phyloP scores from a whole-genome alignment of 352 stramenopile species.

The Phytophthora uliginosa region DNA sequence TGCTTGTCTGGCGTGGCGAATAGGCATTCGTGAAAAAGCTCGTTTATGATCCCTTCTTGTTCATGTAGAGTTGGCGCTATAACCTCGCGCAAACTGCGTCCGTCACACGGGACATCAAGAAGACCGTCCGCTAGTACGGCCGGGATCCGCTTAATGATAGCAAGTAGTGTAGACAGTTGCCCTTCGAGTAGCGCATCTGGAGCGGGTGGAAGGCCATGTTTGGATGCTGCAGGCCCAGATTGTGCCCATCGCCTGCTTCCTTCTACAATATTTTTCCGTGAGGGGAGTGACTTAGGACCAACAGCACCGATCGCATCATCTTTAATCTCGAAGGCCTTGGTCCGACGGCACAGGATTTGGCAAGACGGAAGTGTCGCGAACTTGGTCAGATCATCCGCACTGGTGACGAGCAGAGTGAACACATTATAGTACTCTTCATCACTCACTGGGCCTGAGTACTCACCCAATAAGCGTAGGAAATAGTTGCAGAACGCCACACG shows the following conservation, averaged over 20 bases:
- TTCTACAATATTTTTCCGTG: constrained; percentile 21
- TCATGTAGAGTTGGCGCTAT: constrained; percentile 56
- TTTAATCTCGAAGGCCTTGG: constrained; percentile 55
- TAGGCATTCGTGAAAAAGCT: constrained; percentile 77
- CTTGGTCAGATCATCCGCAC: constrained; percentile 46
- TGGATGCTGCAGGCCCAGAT: constrained; percentile 8
- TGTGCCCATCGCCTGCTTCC: constrained; percentile 13
- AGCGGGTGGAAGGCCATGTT: constrained; percentile 22
- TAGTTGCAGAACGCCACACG: constrained; percentile 55
- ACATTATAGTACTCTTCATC: constrained; percentile 76
- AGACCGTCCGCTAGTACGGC: constrained; percentile 53
- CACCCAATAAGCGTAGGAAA: constrained; percentile 62
- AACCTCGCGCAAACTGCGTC: constrained; percentile 63
- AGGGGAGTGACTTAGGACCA: constrained; percentile 6
- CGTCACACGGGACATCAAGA: constrained; percentile 50
- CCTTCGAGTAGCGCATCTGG: constrained; percentile 61
- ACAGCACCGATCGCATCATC: constrained; percentile 20
- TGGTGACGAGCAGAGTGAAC: constrained; percentile 67
- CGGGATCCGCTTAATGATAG: constrained; percentile 68
- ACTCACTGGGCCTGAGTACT: constrained; percentile 49
- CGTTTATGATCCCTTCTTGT: constrained; percentile 70
- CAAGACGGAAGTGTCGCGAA: constrained; percentile 62
- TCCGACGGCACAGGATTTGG: constrained; percentile 56
- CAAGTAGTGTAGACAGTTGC: constrained; percentile 66
- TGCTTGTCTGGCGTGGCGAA: constrained; percentile 63